Evolutionary conservation across 805 yeast genomes (phyloP).

Genomic region (Nakazawaea ambrosiae): DNA sequence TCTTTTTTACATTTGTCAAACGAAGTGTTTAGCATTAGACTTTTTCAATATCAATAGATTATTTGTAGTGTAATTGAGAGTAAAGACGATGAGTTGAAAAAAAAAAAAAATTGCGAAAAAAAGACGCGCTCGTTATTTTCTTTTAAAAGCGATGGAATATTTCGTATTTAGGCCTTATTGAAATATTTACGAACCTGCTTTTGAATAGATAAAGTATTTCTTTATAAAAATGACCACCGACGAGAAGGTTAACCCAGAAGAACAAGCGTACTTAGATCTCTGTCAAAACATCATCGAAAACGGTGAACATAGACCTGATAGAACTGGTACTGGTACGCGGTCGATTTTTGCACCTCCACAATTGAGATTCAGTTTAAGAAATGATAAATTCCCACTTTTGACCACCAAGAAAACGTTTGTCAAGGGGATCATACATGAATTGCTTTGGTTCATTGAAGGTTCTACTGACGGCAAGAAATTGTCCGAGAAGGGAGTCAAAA

Average conservation of each 20-base stretch:
- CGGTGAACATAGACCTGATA: constrained; percentile 89
- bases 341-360: constrained; percentile 96
- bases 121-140: no score
- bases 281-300: constrained; percentile 68
- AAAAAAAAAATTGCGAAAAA: no score
- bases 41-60: no score
- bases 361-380: constrained; percentile 66
- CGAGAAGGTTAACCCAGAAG: constrained; percentile 40
- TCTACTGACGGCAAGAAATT: constrained; percentile 80
- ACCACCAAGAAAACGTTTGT: constrained; percentile 92
- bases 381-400: constrained; percentile 75
- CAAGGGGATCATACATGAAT: constrained; percentile 81
- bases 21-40: no score
- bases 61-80: no score
- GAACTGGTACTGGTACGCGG: constrained; percentile 96
- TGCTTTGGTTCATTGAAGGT: constrained; percentile 90
- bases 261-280: constrained; percentile 80
- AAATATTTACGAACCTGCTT: no score
- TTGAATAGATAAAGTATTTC: not conserved
- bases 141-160: no score
- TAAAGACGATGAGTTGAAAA: no score
- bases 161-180: no score
- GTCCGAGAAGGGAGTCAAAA: constrained; percentile 81
- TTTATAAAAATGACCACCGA: not conserved
- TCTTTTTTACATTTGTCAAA: no score